Evolutionary conservation across 2,329 filamentous ascomycete genomes (phyloP).

Genomic region (Penicillium sp.): DNA sequence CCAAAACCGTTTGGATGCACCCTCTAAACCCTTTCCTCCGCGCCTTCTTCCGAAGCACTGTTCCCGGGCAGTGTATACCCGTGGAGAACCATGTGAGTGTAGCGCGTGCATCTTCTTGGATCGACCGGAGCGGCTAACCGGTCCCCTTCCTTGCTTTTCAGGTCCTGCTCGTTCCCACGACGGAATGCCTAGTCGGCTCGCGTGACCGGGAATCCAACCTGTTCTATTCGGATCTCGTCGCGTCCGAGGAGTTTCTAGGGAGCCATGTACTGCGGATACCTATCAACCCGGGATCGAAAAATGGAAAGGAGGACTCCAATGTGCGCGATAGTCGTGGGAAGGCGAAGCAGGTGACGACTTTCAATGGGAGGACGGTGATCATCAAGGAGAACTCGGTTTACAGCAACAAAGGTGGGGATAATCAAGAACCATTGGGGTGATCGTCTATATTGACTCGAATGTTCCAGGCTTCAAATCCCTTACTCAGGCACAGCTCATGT

Average conservation of each 20-base stretch:
- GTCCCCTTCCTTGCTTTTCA: constrained; percentile 25
- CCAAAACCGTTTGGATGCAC: constrained; percentile 72
- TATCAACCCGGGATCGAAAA: constrained; percentile 47
- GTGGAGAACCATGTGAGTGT: constrained; percentile 73
- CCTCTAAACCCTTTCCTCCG: constrained; percentile 97
- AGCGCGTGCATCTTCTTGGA: constrained; percentile 10
- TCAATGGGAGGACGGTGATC: constrained; percentile 89
- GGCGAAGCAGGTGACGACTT: constrained; percentile 87
- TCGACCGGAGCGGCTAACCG: constrained; percentile 13
- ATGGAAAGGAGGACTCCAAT: constrained; percentile 58
- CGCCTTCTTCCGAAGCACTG: constrained; percentile 96
- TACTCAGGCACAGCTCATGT: constrained; percentile 82
- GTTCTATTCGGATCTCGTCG: constrained; percentile 74
- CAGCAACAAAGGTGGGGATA: constrained; percentile 80
- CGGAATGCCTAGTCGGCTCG: constrained; percentile 83
- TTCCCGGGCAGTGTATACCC: constrained; percentile 86
- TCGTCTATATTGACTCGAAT: not conserved
- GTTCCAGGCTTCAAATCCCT: constrained; percentile 73
- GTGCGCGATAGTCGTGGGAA: constrained; percentile 86
- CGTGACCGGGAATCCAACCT: constrained; percentile 83
- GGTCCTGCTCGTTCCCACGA: constrained; percentile 89
- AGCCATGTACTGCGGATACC: constrained; percentile 94
- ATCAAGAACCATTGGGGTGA: not conserved
- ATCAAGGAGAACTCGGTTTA: constrained; percentile 92
- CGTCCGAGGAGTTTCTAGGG: constrained; percentile 89